Evolutionary conservation across 75 land plant species (phyloP), one percentile per base, ranked within the genome.

Genomic region (Picea glauca): DNA sequence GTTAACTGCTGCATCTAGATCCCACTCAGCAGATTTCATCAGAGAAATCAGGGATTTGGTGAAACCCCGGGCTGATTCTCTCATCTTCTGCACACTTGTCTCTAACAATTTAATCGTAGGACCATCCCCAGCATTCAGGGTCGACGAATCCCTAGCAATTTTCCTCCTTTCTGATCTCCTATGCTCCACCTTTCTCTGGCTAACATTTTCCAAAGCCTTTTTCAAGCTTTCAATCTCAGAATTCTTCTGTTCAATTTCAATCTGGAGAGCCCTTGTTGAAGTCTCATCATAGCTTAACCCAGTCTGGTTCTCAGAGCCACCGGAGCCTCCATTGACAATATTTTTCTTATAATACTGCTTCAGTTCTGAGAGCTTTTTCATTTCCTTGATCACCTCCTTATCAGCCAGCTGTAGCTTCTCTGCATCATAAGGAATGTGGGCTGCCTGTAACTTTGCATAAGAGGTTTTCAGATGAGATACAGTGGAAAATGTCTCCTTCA

Each of bases 11-110:
- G 78, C 78, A 21, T 83, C 81, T 14, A 93, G 79, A 74, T 93
- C 93, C 95, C 95, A 91, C 13, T 80, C 62, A 0, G 91, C 86
- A 6, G 78, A 59, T 63, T 87, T 86, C 93, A 91, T 91, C 15
- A 87, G 78, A 6, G 38, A 30, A 3, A 83, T 33, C 85, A 93
- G 33, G 12, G 72, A 58, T 65, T 87, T 85, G 5, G 83, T 85
- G 78, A 91, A 93, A 57, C 80, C 81, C 4, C 81, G 33, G 9
- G 84, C n/a, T 9, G 88, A 86, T 72, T 84, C 80, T 54, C 83
- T 17, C 1, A 83, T 72, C 57, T 68, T 76, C 7, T 81, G 86
- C 23, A 91, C 62, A 15, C 61, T 78, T 5, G 76, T 20, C 11
- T 77, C 75, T 60, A 91, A 86, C 5, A 65, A 32, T 64, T 59